phyloP scores from a whole-genome alignment of 2,329 filamentous ascomycete species.

The Penicillium sp. region DNA sequence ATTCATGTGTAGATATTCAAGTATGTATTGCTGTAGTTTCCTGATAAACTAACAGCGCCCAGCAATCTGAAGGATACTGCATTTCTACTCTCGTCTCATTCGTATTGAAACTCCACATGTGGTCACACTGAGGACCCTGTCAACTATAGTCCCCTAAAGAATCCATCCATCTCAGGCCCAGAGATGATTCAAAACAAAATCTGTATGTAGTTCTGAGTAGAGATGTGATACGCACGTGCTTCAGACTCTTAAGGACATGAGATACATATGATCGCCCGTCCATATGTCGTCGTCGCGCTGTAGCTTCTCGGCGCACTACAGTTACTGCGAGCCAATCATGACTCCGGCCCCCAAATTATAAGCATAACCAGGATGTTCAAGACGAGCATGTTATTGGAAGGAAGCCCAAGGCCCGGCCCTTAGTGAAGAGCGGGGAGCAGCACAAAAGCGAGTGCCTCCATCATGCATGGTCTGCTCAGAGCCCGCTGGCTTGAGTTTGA shows the following conservation, averaged over 20 bases:
- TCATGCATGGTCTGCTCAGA: background rate
- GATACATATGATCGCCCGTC: background rate
- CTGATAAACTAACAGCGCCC: fast-evolving
- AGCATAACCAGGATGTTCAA: background rate
- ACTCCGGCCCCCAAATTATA: background rate
- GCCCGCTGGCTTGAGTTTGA: too few species aligned
- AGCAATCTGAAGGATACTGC: background rate
- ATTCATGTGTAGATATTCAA: background rate
- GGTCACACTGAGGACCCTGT: too few species aligned
- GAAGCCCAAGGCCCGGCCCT: fast-evolving
- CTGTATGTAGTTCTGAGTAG: background rate
- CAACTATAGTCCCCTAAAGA: background rate
- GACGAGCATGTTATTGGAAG: background rate
- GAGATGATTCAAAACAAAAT: background rate
- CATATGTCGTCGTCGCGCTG: too few species aligned
- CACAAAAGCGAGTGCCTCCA: background rate
- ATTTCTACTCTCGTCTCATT: background rate
- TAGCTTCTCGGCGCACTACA: background rate
- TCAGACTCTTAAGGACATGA: too few species aligned
- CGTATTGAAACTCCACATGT: background rate
- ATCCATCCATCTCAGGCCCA: background rate
- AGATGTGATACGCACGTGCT: background rate
- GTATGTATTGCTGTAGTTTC: background rate
- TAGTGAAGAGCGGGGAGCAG: background rate
- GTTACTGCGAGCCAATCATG: background rate